phyloP scores from a whole-genome alignment of 2,329 filamentous ascomycete genomes.

The Diaporthe destruens region DNA sequence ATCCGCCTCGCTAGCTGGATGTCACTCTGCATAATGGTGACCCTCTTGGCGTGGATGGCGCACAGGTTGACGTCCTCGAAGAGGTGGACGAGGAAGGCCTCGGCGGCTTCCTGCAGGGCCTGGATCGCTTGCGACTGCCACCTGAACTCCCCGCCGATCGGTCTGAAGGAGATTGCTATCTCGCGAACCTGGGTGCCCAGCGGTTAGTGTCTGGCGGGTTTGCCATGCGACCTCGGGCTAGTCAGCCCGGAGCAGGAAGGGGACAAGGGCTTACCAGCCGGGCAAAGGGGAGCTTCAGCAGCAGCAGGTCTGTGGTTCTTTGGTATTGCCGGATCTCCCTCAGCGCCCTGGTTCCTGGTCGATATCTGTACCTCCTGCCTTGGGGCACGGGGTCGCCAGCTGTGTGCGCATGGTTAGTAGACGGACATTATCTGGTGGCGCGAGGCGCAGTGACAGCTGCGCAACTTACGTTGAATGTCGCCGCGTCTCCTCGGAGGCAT shows the following conservation, averaged over 20 bases:
- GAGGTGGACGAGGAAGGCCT: conserved; percentile 95
- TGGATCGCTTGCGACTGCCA: conserved; percentile 98
- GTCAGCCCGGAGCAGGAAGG: background rate
- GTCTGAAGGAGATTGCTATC: conserved; percentile 75
- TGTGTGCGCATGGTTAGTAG: conserved; percentile 52
- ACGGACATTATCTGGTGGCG: conserved; percentile 19
- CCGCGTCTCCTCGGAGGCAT: conserved; percentile 49
- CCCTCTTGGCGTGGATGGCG: conserved; percentile 95
- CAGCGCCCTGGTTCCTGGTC: conserved; percentile 85
- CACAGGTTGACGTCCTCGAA: conserved; percentile 97
- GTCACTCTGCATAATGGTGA: conserved; percentile 98
- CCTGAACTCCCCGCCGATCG: conserved; percentile 77
- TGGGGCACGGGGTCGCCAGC: conserved; percentile 80
- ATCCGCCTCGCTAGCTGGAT: conserved; percentile 91
- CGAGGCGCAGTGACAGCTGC: background rate
- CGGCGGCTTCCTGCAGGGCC: conserved; percentile 94
- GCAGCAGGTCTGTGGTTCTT: conserved; percentile 86
- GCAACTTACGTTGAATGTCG: conserved; percentile 56
- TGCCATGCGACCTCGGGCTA: background rate
- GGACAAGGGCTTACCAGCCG: conserved; percentile 67
- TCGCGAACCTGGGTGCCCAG: conserved; percentile 69
- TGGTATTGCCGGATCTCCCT: conserved; percentile 94
- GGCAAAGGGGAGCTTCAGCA: conserved; percentile 84
- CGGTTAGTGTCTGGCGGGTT: background rate
- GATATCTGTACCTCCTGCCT: conserved; percentile 73